Percentiles rank a stretch among this genome's conserved stretches.
Evolutionary conservation across 768 basidiomycete species (phyloP).

Genomic region (Cystoderma amianthinum): DNA sequence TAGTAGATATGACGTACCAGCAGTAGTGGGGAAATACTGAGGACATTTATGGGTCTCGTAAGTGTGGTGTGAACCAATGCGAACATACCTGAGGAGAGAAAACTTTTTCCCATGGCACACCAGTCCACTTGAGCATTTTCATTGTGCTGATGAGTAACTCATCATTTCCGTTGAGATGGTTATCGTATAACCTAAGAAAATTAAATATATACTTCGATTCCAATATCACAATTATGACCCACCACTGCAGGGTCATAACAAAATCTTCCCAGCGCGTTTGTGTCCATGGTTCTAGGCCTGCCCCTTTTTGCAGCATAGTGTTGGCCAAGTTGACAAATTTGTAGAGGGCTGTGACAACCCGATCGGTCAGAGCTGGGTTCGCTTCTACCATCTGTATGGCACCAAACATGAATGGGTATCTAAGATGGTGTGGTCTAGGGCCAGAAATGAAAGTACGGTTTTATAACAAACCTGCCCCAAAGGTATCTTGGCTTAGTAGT

Average conservation of each 20-base stretch:
- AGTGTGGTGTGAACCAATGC: no score
- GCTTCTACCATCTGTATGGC: slow-evolving; percentile 51
- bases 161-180: slow-evolving; percentile 41
- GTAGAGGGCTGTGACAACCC: slow-evolving; percentile 42
- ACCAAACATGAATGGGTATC: slow-evolving; percentile 53
- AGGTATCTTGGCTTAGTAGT: slow-evolving; percentile 46
- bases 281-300: slow-evolving; percentile 49
- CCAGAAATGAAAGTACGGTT: background rate
- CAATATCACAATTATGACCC: background rate
- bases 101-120: slow-evolving; percentile 49
- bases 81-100: slow-evolving; percentile 32
- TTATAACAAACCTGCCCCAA: slow-evolving; percentile 36
- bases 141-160: slow-evolving; percentile 46
- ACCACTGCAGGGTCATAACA: slow-evolving; percentile 51
- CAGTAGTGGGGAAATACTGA: slow-evolving; percentile 37
- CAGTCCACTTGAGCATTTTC: slow-evolving; percentile 41
- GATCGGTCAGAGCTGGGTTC: slow-evolving; percentile 31
- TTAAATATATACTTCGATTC: background rate
- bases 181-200: slow-evolving; percentile 41
- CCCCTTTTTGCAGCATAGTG: slow-evolving; percentile 42
- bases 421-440: slow-evolving; percentile 7
- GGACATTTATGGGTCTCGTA: slow-evolving; percentile 1
- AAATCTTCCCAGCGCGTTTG: slow-evolving; percentile 54
- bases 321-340: slow-evolving; percentile 49
- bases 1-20: slow-evolving; percentile 15